Base-by-base conservation (phyloP, 2,329 filamentous ascomycete genomes). In the Rhinocladiella similis region DNA sequence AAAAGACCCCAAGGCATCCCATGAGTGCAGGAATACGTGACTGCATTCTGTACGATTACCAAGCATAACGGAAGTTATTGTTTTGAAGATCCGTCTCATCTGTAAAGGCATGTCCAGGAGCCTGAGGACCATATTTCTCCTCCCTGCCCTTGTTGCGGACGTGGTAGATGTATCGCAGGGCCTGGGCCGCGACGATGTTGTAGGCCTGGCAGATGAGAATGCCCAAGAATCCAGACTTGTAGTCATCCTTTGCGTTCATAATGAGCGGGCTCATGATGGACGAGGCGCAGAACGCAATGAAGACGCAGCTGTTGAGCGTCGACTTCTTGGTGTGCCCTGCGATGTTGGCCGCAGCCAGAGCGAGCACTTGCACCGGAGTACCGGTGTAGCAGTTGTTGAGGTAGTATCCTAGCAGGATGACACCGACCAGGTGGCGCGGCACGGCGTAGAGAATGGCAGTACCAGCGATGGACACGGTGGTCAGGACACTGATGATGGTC, bases 331-430 rank as follows among this genome's bases (percentile, higher is more conserved):
- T 41, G 38, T 41, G 38, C 10, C 38, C 38, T 5, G 38, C 38
- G 18, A 41, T 19, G 38, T 41, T 41, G n/a, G 38, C 38, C 14
- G 38, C 38, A 10, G 38, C 38, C 18, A 41, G 38, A 5, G 38
- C 38, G 38, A 41, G 38, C 18, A 41, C 38, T 10, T 41, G 38
- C 14, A 41, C 38, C 4, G 38, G 38, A 5, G 38, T 41, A 4
- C 38, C 38, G 4, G 38, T 41, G 38, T 41, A 41, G 38, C 38
- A 41, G 38, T 41, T 41, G 18, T 41, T 41, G 38, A 82, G 66
- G 56, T 81, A 82, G 59, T 81, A 81, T 0, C 78, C 78, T 39
- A 81, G 75, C 13, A 81, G 67, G 29, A 81, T 63, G 5, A 76
- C 77, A 0, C 77, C 78, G 57, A 79, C 80, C 19, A 80, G 71